phyloP scores from a whole-genome alignment of 306 rosid species.

The Urtica urens region DNA sequence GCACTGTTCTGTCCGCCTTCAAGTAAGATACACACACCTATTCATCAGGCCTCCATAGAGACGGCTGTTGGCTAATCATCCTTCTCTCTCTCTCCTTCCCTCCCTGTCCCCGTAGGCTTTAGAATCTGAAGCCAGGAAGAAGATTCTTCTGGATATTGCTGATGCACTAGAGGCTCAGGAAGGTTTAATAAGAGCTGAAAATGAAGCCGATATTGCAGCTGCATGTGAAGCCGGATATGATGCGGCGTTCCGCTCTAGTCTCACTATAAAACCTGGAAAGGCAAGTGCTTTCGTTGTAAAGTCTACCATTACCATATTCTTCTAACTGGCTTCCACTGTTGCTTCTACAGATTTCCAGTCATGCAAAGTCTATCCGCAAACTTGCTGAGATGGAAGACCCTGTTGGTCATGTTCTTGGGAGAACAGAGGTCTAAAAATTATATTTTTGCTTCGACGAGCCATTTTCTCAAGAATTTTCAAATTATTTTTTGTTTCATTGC shows the following conservation, averaged over 20 bases:
- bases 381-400: slow-evolving; percentile 87
- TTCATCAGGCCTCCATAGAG: no score
- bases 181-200: slow-evolving; percentile 40
- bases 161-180: slow-evolving; percentile 56
- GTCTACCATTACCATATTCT: neutral
- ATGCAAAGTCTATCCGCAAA: slow-evolving; percentile 59
- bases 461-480: neutral
- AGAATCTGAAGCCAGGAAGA: slow-evolving; percentile 44
- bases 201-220: slow-evolving; percentile 54
- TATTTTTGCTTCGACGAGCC: slow-evolving; percentile 10
- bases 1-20: slow-evolving; percentile 54
- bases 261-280: slow-evolving; percentile 67
- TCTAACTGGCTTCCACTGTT: neutral
- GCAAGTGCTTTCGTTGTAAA: slow-evolving; percentile 25
- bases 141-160: slow-evolving; percentile 63
- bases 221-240: slow-evolving; percentile 58
- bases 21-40: slow-evolving; percentile 32
- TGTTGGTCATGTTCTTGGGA: slow-evolving; percentile 52
- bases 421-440: slow-evolving; percentile 51
- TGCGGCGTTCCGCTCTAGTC: slow-evolving; percentile 58
- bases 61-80: no score
- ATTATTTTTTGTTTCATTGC: neutral
- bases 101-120: slow-evolving; percentile 33
- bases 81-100: no score
- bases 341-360: slow-evolving; percentile 41